A percentile compares a stretch with the other conserved stretches of the same genome.
phyloP scores from a whole-genome alignment of 306 rosid genomes.

The Prunus kanzakura region DNA sequence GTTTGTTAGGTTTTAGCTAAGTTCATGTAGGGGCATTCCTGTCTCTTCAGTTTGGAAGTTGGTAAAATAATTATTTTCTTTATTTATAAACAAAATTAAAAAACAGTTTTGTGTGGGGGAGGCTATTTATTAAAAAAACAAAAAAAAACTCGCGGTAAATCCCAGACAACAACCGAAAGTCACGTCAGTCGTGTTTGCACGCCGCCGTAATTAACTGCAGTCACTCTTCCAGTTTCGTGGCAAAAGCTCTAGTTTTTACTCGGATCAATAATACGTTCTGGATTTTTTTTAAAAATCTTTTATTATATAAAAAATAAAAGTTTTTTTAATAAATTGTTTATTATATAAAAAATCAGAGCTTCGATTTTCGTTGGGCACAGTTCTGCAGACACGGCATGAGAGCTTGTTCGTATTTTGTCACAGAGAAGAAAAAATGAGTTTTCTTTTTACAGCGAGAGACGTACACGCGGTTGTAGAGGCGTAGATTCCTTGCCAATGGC shows the following conservation, averaged over 20 bases:
- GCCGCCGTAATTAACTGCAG: neutral
- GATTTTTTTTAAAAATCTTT: too few relatives aligned
- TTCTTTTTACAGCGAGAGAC: neutral
- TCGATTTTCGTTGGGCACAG: neutral
- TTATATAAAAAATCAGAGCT: too few relatives aligned
- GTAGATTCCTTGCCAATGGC: constrained; percentile 4
- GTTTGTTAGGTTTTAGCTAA: neutral
- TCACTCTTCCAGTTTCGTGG: neutral
- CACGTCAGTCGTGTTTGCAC: neutral
- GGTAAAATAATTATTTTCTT: neutral
- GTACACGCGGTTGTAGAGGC: constrained; percentile 14
- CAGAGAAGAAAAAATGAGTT: neutral
- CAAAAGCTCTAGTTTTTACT: neutral
- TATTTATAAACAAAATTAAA: neutral
- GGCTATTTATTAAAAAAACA: neutral
- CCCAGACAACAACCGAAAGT: neutral
- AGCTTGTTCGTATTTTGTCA: neutral
- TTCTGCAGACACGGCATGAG: neutral
- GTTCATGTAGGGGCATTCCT: neutral
- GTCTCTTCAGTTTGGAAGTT: neutral
- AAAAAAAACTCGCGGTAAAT: neutral
- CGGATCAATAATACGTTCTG: neutral
- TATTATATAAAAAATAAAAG: too few relatives aligned
- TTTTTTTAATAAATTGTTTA: too few relatives aligned
- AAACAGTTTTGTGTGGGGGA: neutral